phyloP scores from a whole-genome alignment of 177 flowering plant genomes.

The Vitis hybrid region DNA sequence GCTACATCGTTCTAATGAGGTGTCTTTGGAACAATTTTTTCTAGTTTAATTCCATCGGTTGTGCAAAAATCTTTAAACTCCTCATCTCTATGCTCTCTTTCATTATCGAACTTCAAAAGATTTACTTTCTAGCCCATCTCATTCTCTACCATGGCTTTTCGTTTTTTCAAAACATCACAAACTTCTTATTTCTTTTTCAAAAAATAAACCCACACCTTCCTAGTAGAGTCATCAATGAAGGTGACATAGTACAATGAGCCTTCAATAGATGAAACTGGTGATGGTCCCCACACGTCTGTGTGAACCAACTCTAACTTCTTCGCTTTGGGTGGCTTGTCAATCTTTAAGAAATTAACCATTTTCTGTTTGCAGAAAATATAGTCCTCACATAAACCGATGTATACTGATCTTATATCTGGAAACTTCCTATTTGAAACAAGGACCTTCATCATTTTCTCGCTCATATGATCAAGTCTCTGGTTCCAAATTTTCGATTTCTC shows the following conservation, averaged over 20 bases:
- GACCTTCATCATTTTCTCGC: background rate
- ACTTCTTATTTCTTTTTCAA: no score
- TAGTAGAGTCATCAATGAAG: no score
- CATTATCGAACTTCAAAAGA: background rate
- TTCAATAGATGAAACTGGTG: no score
- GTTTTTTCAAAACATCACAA: no score
- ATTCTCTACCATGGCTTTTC: no score
- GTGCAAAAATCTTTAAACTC: background rate
- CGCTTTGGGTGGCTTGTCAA: background rate
- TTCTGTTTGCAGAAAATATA: background rate
- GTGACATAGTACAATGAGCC: no score
- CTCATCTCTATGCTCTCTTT: background rate
- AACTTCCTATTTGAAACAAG: background rate
- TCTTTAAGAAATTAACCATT: background rate
- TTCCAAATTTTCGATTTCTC: no score
- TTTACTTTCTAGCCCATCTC: background rate
- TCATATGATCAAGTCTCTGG: background rate
- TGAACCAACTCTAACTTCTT: no score
- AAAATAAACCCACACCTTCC: no score
- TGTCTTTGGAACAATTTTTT: background rate
- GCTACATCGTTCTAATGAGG: conserved; percentile 1
- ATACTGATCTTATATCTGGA: background rate
- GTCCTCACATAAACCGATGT: background rate
- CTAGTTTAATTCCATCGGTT: background rate
- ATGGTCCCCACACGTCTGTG: no score